Percentiles rank a stretch among this genome's conserved stretches.
These are phyloP conservation scores for Ganoderma sinense DNA, from an alignment of 1,284 basidiomycete genomes.

Conservation along the genomic window DNA sequence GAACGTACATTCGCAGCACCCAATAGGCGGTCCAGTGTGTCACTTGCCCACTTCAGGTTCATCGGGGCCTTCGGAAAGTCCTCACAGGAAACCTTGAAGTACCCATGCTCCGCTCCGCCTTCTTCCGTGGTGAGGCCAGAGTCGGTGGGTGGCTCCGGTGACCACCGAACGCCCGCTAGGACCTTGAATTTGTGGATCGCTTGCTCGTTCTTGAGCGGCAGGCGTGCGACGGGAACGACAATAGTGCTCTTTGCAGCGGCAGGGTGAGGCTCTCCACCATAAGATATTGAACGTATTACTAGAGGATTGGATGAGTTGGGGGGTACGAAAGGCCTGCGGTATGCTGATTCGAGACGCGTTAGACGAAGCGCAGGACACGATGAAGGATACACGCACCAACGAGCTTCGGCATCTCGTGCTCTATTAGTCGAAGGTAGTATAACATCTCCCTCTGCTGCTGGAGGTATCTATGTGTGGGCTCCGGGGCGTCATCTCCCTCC, in stretches of 20 bases:
- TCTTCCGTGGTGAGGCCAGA: conserved; percentile 58
- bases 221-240: conserved; percentile 73
- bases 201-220: conserved; percentile 67
- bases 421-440: conserved; percentile 82
- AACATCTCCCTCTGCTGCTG: conserved; percentile 74
- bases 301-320: conserved; percentile 66
- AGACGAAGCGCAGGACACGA: not conserved
- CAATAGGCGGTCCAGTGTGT: conserved; percentile 77
- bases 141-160: conserved; percentile 72
- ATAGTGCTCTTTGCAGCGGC: conserved; percentile 73
- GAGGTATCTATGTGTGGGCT: conserved; percentile 53
- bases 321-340: conserved; percentile 77
- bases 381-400: conserved; percentile 63
- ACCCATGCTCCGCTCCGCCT: conserved; percentile 69
- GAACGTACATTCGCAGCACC: conserved; percentile 78
- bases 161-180: conserved; percentile 86
- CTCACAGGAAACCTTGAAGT: conserved; percentile 87
- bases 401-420: conserved; percentile 84
- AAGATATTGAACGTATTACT: conserved; percentile 78
- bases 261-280: conserved; percentile 79
- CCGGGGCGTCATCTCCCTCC: conserved; percentile 58
- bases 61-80: conserved; percentile 78
- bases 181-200: conserved; percentile 84
- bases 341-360: conserved; percentile 54
- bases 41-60: conserved; percentile 90